Conservation (phyloP, 306 rosid species). For the Adenanthera pavonina region DNA sequence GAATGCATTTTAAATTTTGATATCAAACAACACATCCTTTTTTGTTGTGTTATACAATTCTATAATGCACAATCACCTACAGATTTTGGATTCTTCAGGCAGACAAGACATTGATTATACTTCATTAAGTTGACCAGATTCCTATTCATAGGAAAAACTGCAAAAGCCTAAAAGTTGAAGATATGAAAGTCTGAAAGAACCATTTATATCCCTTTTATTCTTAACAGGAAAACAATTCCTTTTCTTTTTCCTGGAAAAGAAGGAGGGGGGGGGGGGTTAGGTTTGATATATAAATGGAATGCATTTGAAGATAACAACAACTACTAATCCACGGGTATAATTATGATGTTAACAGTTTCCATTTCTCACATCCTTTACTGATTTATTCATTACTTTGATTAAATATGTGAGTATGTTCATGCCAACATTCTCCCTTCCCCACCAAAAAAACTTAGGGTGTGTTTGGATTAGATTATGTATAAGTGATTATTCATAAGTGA, state of each 20-base stretch:
- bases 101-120: not conserved
- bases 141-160: not conserved
- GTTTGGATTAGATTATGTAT: too few species aligned
- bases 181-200: not conserved
- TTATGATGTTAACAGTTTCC: not conserved
- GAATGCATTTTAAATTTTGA: constrained; percentile 49
- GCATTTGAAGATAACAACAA: not conserved
- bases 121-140: not conserved
- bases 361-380: not conserved
- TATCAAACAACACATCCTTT: not conserved
- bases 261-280: not conserved
- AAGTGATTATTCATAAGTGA: too few species aligned
- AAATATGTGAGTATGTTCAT: not conserved
- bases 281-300: not conserved
- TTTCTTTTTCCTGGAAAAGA: too few species aligned
- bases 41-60: not conserved
- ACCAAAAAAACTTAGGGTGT: too few species aligned
- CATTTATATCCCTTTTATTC: not conserved
- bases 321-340: not conserved
- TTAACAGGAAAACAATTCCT: not conserved
- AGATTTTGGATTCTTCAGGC: constrained; percentile 4
- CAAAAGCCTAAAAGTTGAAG: not conserved
- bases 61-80: not conserved
- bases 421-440: not conserved
- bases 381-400: not conserved